Evolutionary conservation across 768 basidiomycete species (phyloP), one percentile per base, ranked within the genome.

Genomic region (Pisolithus marmoratus): DNA sequence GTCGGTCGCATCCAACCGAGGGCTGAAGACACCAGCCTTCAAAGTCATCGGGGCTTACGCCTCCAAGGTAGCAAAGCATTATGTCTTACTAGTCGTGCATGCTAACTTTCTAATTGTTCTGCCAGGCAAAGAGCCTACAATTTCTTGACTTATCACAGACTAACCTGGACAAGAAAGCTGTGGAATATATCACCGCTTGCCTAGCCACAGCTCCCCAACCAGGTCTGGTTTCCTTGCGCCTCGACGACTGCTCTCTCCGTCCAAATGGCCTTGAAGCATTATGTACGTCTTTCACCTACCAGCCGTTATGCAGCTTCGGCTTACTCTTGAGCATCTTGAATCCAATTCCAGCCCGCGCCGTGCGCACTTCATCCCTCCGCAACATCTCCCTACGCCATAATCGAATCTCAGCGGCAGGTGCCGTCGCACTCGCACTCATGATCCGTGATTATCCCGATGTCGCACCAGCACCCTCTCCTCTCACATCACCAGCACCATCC

Each of bases 361-460:
- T 97, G 17, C 87, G 95, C 5, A 83, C 80, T 0, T 93, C 92
- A 0, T 84, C 85, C 0, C 70, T 99, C 52, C 81, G 83, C 52
- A 92, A 99, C 62, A 84, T 99, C 46, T 95, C 93, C 5, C 71
- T 99, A 22, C 82, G 95, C 15, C 80, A 90, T 43, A 98, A 99
- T 68, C 81, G 82, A 40, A 96, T 98, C 60, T 82, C 77, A 31
- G 78, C 84, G 0, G 80, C 87, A 0, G 93, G 94, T 31, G 93
- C 88, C 8, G 92, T 98, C 5, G 89, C 93, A 0, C 76, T 98
- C 12, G 94, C 95, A 0, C 78, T 96, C 48, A 94, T 99, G 91
- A 94, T 97, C 56, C 82, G 90, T 48, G 95, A 99, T 67, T 98
- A 97, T 63, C 90, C 92, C 4, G 92, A 96, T 57, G 76, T 85